Percentiles rank a stretch among this genome's conserved stretches.
phyloP scores from a whole-genome alignment of 1,284 basidiomycete species.

The Microbotryum violaceum region DNA sequence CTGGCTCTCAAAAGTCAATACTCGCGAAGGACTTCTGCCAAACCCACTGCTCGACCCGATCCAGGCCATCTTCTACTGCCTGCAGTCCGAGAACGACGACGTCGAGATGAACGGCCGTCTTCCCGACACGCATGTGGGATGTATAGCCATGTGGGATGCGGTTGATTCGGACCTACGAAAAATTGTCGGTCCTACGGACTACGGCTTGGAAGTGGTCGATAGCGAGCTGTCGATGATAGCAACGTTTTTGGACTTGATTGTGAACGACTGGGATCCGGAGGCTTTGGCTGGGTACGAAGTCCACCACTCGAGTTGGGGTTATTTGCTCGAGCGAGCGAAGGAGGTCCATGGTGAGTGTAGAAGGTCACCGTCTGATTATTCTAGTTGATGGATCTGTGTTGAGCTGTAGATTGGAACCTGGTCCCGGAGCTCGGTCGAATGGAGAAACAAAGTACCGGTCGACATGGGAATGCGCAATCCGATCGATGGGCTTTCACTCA shows the following conservation, averaged over 20 bases:
- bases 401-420: slow-evolving; percentile 37
- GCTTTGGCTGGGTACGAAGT: slow-evolving; percentile 89
- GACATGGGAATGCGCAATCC: slow-evolving; percentile 34
- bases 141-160: slow-evolving; percentile 49
- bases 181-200: slow-evolving; percentile 43
- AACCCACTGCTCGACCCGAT: slow-evolving; percentile 66
- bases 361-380: too few species aligned
- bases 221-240: slow-evolving; percentile 70
- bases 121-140: slow-evolving; percentile 49
- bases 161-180: slow-evolving; percentile 20
- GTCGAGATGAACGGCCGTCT: slow-evolving; percentile 43
- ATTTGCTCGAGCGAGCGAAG: slow-evolving; percentile 61
- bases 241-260: slow-evolving; percentile 62
- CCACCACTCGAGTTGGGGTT: slow-evolving; percentile 84
- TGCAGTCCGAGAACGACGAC: slow-evolving; percentile 46
- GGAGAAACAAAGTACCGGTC: slow-evolving; percentile 27
- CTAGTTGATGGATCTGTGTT: neutral
- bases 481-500: slow-evolving; percentile 70
- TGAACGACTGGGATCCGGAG: slow-evolving; percentile 73
- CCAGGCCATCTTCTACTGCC: slow-evolving; percentile 57
- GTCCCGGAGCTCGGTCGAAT: slow-evolving; percentile 42
- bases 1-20: slow-evolving; percentile 48
- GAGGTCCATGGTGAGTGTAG: slow-evolving; percentile 26
- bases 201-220: slow-evolving; percentile 53
- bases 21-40: slow-evolving; percentile 57